Conservation (phyloP, 176 grass and related monocot genomes). For the Raddia distichophylla region DNA sequence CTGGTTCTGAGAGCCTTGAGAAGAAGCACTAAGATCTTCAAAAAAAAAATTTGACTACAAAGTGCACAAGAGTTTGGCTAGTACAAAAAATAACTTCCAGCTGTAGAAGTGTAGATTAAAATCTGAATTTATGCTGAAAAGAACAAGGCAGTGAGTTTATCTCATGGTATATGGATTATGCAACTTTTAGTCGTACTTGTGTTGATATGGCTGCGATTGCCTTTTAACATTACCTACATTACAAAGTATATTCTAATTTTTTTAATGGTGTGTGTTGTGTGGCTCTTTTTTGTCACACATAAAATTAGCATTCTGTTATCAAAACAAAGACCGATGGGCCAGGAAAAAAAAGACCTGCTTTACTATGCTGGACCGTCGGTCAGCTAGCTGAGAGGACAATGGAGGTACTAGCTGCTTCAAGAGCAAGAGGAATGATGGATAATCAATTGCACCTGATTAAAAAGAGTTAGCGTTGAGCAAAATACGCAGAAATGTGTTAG, state of each 20-base stretch:
- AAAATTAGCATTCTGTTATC: background rate
- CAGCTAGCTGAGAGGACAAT: constrained; percentile 65
- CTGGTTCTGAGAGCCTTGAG: no score
- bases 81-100: no score
- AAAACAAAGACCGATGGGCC: constrained; percentile 25
- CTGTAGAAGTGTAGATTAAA: no score
- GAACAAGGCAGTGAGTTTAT: background rate
- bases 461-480: constrained; percentile 5
- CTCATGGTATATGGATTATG: constrained; percentile 3
- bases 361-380: constrained; percentile 81
- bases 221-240: constrained; percentile 19
- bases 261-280: background rate
- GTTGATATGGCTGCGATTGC: background rate
- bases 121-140: no score
- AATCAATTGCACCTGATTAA: constrained; percentile 72
- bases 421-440: constrained; percentile 71
- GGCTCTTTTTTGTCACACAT: constrained; percentile 1
- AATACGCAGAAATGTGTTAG: background rate
- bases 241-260: background rate
- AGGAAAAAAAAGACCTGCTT: constrained; percentile 61
- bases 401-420: constrained; percentile 75
- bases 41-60: no score
- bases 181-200: background rate
- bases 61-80: no score
- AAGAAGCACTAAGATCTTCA: no score